Conservation (phyloP, 768 basidiomycete genomes). For the Termitomyces sp. region DNA sequence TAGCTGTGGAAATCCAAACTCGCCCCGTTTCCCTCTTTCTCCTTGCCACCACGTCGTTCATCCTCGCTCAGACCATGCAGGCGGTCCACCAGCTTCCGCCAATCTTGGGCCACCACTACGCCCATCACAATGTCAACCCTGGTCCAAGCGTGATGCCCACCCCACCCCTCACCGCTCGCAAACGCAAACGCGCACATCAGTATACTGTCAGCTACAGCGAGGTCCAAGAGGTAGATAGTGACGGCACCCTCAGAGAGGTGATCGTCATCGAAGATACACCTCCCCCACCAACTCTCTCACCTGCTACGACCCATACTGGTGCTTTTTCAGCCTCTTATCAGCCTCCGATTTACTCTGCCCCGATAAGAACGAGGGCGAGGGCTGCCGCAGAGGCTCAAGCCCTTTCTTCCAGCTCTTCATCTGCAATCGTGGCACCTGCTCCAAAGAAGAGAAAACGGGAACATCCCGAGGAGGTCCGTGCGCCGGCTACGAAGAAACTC, state of each 20-base stretch:
- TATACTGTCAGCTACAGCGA: constrained; percentile 84
- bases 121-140: constrained; percentile 43
- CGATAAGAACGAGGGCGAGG: constrained; percentile 78
- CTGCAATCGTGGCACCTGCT: constrained; percentile 59
- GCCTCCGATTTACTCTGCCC: constrained; percentile 67
- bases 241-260: constrained; percentile 75
- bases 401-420: constrained; percentile 62
- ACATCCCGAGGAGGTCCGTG: constrained; percentile 65
- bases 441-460: constrained; percentile 85
- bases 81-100: constrained; percentile 62
- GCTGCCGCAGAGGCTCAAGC: constrained; percentile 85
- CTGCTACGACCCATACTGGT: constrained; percentile 64
- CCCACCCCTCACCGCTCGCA: constrained; percentile 67
- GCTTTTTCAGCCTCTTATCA: constrained; percentile 77
- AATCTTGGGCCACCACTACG: constrained; percentile 63
- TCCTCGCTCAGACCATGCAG: constrained; percentile 56
- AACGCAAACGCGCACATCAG: constrained; percentile 78
- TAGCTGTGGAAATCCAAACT: constrained; percentile 33
- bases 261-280: constrained; percentile 94
- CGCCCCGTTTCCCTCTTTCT: constrained; percentile 22
- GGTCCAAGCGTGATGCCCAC: constrained; percentile 66
- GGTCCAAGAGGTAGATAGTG: constrained; percentile 78
- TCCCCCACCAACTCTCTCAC: constrained; percentile 74
- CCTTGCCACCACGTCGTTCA: constrained; percentile 48
- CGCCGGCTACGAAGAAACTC: constrained; percentile 59